These are phyloP conservation scores for Grosmannia serpens DNA, from an alignment of 2,329 filamentous ascomycete genomes.

Conservation along the genomic window DNA sequence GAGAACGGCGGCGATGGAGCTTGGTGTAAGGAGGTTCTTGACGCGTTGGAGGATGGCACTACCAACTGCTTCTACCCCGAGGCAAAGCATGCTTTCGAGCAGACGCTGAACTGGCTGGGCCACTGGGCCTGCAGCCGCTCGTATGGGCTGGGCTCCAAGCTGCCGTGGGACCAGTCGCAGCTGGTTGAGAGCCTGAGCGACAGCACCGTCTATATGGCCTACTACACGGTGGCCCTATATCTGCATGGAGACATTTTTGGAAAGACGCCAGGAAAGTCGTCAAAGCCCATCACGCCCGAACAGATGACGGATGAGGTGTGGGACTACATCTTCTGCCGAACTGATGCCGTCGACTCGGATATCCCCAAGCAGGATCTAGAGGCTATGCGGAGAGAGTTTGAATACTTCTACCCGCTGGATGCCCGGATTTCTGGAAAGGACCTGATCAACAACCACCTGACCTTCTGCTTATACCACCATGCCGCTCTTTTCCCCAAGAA, in stretches of 20 bases:
- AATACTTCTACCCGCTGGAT: constrained; percentile 95
- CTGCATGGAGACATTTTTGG: constrained; percentile 84
- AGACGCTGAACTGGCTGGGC: constrained; percentile 82
- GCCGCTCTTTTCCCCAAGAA: constrained; percentile 76
- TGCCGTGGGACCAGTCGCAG: constrained; percentile 87
- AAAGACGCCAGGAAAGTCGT: constrained; percentile 47
- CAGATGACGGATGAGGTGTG: constrained; percentile 93
- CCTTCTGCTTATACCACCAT: constrained; percentile 92
- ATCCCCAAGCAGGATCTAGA: constrained; percentile 57
- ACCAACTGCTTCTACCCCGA: constrained; percentile 64
- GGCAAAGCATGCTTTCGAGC: constrained; percentile 69
- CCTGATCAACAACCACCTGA: constrained; percentile 85
- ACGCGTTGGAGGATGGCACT: constrained; percentile 41
- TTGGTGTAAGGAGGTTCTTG: constrained; percentile 68
- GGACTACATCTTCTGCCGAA: constrained; percentile 86
- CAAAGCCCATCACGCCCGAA: constrained; percentile 57
- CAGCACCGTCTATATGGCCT: constrained; percentile 84
- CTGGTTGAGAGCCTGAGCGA: constrained; percentile 84
- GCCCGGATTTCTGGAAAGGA: constrained; percentile 85
- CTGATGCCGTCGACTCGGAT: constrained; percentile 56
- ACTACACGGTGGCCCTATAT: constrained; percentile 54
- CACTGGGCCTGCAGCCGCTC: constrained; percentile 92
- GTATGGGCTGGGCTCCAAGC: constrained; percentile 69
- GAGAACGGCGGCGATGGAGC: constrained; percentile 55
- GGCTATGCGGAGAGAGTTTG: constrained; percentile 79